Evolutionary conservation across 2,329 filamentous ascomycete species (phyloP), one percentile per base, ranked within the genome.

Genomic region (Lecanicillium sp.): DNA sequence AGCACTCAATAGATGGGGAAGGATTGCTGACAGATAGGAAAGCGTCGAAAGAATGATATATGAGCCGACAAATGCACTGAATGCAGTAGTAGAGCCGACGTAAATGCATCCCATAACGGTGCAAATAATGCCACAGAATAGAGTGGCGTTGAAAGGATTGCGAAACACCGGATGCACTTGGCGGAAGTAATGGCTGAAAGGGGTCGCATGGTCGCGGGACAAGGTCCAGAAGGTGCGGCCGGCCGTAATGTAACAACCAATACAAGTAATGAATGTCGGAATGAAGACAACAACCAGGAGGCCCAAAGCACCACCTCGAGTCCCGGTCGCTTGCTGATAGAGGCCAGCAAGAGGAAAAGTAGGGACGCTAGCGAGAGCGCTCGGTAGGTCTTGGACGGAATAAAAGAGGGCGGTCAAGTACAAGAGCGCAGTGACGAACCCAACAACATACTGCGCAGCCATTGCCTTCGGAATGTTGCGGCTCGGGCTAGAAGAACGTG

Each of bases 1-100:
- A 3, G 27, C 29, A 20, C 61, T 65, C 2, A 72, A 44, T 3
- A 74, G 53, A 46, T 72, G 67, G 0, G 71, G 71, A 2, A 82
- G 54, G 37, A 84, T 75, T 4, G 77, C 75, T 1, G 74, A 71
- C 4, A 79, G 62, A 50, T 79, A 84, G 0, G 74, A 79, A 9
- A 76, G 42, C 7, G 47, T 44, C 3, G 42, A 41, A 2, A 41
- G 32, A 19, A 41, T 39, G 13, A 39, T 38, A 32, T 39, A 79
- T 0, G 65, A 71, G 4, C 72, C 73, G 4, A 79, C 68, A 31
- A 80, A 70, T 0, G 75, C 76, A 17, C 68, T 66, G 57, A 81
- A 81, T 0, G 77, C 77, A 0, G 72, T 75, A 1, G 61, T 64
- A 31, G 63, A 71, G 9, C 69, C 74, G 8, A 80, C 65, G 48